These are phyloP conservation scores for Cladosporium colombiae DNA, from an alignment of 2,329 filamentous ascomycete species.

Conservation along the genomic window DNA sequence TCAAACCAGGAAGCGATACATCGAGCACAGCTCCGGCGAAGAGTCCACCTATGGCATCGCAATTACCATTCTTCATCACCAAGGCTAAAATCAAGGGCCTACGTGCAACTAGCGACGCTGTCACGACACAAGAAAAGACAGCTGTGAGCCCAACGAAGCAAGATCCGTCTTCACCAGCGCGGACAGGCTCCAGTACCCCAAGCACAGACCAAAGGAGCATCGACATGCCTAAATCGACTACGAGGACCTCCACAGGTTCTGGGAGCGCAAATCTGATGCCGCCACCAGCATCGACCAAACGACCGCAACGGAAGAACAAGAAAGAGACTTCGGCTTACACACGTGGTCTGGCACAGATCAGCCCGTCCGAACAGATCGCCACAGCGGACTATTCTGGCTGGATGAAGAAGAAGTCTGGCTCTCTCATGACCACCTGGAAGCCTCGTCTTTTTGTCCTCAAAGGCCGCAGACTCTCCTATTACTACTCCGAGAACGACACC, in stretches of 20 bases:
- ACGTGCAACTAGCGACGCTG: slow-evolving; percentile 77
- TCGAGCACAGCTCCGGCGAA: slow-evolving; percentile 38
- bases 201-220: slow-evolving; percentile 54
- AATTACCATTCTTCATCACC: slow-evolving; percentile 25
- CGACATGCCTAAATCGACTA: slow-evolving; percentile 40
- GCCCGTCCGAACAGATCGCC: slow-evolving; percentile 78
- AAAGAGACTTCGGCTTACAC: slow-evolving; percentile 95
- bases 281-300: slow-evolving; percentile 28
- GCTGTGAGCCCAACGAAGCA: slow-evolving; percentile 48
- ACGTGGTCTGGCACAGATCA: slow-evolving; percentile 77
- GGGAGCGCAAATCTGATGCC: slow-evolving; percentile 39
- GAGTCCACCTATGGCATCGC: slow-evolving; percentile 37
- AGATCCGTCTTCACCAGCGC: slow-evolving; percentile 62
- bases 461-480: slow-evolving; percentile 88
- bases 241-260: slow-evolving; percentile 47
- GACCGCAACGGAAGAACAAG: slow-evolving; percentile 58
- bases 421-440: slow-evolving; percentile 97
- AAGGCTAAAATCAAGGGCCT: slow-evolving; percentile 64
- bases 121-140: slow-evolving; percentile 57
- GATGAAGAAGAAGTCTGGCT: slow-evolving; percentile 99
- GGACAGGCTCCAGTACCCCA: slow-evolving; percentile 73
- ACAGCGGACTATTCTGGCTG: slow-evolving; percentile 92
- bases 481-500: slow-evolving; percentile 88
- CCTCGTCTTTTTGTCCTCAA: slow-evolving; percentile 92
- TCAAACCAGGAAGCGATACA: slow-evolving; percentile 47